Evolutionary conservation across 768 basidiomycete genomes (phyloP).

Genomic region (Coprinopsis cinerea): DNA sequence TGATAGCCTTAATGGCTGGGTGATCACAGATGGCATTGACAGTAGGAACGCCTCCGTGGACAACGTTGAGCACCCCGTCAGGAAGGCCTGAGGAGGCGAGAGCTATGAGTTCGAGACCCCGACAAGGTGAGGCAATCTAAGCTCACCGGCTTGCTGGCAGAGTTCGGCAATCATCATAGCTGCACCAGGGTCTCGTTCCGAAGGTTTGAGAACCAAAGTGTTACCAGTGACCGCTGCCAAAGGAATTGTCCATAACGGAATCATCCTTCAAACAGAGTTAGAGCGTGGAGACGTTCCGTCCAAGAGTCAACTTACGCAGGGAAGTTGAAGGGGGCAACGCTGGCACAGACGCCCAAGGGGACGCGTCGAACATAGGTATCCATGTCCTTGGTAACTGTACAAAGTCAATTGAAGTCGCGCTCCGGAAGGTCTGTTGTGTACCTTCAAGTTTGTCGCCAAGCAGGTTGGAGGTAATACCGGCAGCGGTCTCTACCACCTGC

Average conservation of each 20-base stretch:
- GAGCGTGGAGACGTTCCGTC: constrained; percentile 8
- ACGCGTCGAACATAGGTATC: constrained; percentile 83
- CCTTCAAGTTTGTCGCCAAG: constrained; percentile 92
- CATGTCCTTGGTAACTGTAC: constrained; percentile 87
- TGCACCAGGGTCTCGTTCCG: constrained; percentile 94
- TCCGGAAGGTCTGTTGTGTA: constrained; percentile 27
- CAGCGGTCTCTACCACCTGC: constrained; percentile 81
- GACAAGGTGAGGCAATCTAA: not conserved
- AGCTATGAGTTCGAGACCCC: not conserved
- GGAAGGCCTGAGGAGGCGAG: constrained; percentile 49
- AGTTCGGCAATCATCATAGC: constrained; percentile 98
- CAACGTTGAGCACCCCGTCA: constrained; percentile 84
- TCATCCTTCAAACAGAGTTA: constrained; percentile 55
- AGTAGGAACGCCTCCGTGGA: constrained; percentile 85
- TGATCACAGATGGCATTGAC: constrained; percentile 95
- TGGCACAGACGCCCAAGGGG: constrained; percentile 86
- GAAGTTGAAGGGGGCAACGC: constrained; percentile 86
- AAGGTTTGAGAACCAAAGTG: constrained; percentile 91
- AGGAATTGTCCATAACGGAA: constrained; percentile 93
- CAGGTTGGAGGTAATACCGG: constrained; percentile 77
- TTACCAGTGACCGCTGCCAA: constrained; percentile 89
- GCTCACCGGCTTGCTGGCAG: constrained; percentile 72
- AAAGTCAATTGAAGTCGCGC: constrained; percentile 1
- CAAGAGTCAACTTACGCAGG: constrained; percentile 55
- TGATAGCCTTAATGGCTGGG: constrained; percentile 87